Percentiles rank a stretch among this genome's conserved stretches.
Evolutionary conservation across 129 eudicot genomes (phyloP).

Genomic region (Scalesia atractyloides): DNA sequence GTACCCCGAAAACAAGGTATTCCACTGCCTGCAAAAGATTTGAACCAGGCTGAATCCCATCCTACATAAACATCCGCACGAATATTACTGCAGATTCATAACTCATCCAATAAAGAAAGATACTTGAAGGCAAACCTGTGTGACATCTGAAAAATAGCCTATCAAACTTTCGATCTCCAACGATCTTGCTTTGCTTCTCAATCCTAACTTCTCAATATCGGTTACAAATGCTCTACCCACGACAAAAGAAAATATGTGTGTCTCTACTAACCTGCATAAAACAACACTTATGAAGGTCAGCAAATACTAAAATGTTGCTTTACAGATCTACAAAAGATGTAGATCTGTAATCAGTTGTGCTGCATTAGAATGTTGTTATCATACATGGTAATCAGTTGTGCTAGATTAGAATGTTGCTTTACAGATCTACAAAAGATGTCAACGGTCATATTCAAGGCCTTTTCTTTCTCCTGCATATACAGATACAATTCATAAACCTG

Average conservation of each 20-base stretch:
- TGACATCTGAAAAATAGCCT: slow-evolving; percentile 69
- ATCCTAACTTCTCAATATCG: slow-evolving; percentile 85
- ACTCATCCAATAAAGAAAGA: slow-evolving; percentile 9
- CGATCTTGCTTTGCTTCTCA: slow-evolving; percentile 80
- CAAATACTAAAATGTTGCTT: no score
- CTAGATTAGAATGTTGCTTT: slow-evolving; percentile 82
- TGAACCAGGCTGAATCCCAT: slow-evolving; percentile 83
- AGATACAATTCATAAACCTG: slow-evolving; percentile 27
- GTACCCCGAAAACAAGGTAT: slow-evolving; percentile 92
- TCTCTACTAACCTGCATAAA: slow-evolving; percentile 90
- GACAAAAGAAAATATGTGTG: slow-evolving; percentile 96
- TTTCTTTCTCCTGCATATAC: slow-evolving; percentile 90
- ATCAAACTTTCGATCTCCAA: slow-evolving; percentile 70
- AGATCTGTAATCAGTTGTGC: slow-evolving; percentile 65
- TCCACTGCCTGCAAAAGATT: slow-evolving; percentile 87
- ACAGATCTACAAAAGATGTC: slow-evolving; percentile 97
- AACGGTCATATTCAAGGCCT: slow-evolving; percentile 84
- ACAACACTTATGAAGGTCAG: no score
- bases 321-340: no score
- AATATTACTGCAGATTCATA: slow-evolving; percentile 14
- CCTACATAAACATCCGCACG: slow-evolving; percentile 51
- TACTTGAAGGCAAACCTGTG: slow-evolving; percentile 54
- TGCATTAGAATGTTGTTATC: slow-evolving; percentile 57
- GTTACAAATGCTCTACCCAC: slow-evolving; percentile 99
- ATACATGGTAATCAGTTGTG: slow-evolving; percentile 87